Percentiles rank a stretch among this genome's conserved stretches.
These are phyloP conservation scores for Leersia perrieri DNA, from an alignment of 176 grass and related monocot genomes.

Conservation along the genomic window DNA sequence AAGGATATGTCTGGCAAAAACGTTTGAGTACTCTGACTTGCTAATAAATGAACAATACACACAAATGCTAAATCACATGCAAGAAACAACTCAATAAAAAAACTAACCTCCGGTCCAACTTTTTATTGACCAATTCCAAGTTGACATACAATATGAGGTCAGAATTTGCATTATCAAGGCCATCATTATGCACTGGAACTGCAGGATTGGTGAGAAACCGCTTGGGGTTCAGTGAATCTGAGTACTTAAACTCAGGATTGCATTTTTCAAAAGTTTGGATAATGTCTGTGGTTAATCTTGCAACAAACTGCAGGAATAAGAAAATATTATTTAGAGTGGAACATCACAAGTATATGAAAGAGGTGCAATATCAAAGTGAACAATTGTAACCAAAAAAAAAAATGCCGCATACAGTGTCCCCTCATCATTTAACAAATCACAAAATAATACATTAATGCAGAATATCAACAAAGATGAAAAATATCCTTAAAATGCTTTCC, in stretches of 20 bases:
- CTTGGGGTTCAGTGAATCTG: conserved; percentile 79
- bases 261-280: conserved; percentile 76
- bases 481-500: not conserved
- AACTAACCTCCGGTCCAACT: conserved; percentile 68
- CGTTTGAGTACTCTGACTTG: not conserved
- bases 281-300: conserved; percentile 78
- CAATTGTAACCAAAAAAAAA: conserved; percentile 1
- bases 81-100: conserved; percentile 7
- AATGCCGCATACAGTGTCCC: not conserved
- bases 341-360: conserved; percentile 11
- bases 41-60: not conserved
- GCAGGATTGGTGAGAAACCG: conserved; percentile 85
- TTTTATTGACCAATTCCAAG: conserved; percentile 70
- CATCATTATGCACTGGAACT: conserved; percentile 64
- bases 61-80: conserved; percentile 1
- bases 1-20: not conserved
- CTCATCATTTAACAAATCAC: not conserved
- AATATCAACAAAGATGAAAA: conserved; percentile 7
- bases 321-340: conserved; percentile 28
- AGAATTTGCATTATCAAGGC: conserved; percentile 90
- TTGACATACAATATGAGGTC: conserved; percentile 94
- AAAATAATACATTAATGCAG: not conserved
- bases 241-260: conserved; percentile 76
- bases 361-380: conserved; percentile 20
- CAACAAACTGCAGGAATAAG: conserved; percentile 66